A percentile compares a stretch with the other conserved stretches of the same genome.
Evolutionary conservation across 805 yeast species (phyloP).

Genomic region (Lipomyces lipofer): DNA sequence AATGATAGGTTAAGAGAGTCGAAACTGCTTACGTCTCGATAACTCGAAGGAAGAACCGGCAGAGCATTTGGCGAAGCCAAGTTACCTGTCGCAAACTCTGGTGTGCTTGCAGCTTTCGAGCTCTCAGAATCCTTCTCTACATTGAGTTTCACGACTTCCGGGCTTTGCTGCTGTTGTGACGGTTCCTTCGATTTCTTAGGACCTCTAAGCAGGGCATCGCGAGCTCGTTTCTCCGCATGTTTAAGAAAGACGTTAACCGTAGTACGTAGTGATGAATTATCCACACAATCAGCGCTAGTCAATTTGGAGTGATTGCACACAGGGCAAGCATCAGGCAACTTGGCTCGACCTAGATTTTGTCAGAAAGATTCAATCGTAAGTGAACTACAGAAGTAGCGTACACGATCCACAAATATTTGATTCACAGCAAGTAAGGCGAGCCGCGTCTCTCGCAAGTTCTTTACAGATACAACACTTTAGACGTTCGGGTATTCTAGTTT

Average conservation of each 20-base stretch:
- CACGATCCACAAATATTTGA: slow-evolving; percentile 28
- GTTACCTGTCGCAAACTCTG: too few relatives aligned
- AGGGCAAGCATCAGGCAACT: slow-evolving; percentile 17
- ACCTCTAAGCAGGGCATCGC: slow-evolving; percentile 12
- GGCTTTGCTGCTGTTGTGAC: neutral
- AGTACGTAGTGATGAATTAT: slow-evolving; percentile 22
- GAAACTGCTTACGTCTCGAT: too few relatives aligned
- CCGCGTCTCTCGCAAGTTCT: slow-evolving; percentile 27
- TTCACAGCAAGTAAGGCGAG: slow-evolving; percentile 23
- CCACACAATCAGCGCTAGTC: slow-evolving; percentile 8
- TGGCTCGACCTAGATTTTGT: slow-evolving; percentile 13
- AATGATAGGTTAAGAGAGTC: too few relatives aligned
- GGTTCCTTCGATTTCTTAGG: neutral
- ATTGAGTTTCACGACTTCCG: neutral
- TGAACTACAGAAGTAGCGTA: slow-evolving; percentile 5
- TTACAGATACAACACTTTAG: slow-evolving; percentile 22
- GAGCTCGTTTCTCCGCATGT: slow-evolving; percentile 26
- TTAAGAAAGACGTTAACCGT: slow-evolving; percentile 27
- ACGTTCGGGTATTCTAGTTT: slow-evolving; percentile 25
- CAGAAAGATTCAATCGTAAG: too few relatives aligned
- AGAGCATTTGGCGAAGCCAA: too few relatives aligned
- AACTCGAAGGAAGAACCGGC: too few relatives aligned
- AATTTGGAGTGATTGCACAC: slow-evolving; percentile 17
- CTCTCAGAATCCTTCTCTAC: too few relatives aligned
- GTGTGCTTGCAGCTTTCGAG: too few relatives aligned